Evolutionary conservation across 2,329 filamentous ascomycete genomes (phyloP).

Genomic region (Metarhizium brunneum): DNA sequence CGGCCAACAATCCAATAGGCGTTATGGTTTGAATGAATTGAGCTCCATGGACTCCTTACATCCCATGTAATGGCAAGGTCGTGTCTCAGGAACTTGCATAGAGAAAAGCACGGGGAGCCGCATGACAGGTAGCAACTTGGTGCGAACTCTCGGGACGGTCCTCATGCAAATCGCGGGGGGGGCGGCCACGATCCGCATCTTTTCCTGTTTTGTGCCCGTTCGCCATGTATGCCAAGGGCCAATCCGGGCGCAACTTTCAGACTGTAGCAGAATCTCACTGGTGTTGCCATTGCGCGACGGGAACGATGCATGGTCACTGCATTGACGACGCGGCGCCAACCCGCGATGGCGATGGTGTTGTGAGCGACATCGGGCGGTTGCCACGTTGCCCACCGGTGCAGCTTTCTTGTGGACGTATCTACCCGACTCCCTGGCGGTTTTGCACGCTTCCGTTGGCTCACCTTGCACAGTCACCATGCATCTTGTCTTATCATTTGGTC

Average conservation of each 20-base stretch:
- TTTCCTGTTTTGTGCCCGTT: background rate
- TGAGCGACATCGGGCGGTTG: conserved; percentile 2
- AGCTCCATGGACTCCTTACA: background rate
- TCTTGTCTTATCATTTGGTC: background rate
- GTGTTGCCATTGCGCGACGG: background rate
- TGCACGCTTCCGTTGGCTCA: background rate
- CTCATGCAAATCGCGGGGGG: background rate
- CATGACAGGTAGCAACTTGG: background rate
- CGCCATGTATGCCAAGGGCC: background rate
- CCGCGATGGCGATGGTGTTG: background rate
- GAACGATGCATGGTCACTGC: background rate
- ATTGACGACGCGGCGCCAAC: background rate
- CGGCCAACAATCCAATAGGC: conserved; percentile 9
- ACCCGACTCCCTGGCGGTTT: background rate
- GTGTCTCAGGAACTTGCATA: conserved; percentile 8
- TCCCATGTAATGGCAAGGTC: conserved; percentile 5
- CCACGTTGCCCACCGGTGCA: conserved; percentile 4
- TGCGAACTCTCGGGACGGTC: background rate
- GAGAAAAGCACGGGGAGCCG: conserved; percentile 2
- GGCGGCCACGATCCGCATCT: background rate
- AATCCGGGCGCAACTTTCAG: background rate
- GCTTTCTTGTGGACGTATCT: background rate
- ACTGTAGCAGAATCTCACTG: background rate
- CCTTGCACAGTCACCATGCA: conserved; percentile 1
- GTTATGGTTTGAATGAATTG: conserved; percentile 1